Percentiles rank a stretch among this genome's conserved stretches.
Conservation (phyloP, 1,284 basidiomycete genomes). For the Amylostereum areolatum region DNA sequence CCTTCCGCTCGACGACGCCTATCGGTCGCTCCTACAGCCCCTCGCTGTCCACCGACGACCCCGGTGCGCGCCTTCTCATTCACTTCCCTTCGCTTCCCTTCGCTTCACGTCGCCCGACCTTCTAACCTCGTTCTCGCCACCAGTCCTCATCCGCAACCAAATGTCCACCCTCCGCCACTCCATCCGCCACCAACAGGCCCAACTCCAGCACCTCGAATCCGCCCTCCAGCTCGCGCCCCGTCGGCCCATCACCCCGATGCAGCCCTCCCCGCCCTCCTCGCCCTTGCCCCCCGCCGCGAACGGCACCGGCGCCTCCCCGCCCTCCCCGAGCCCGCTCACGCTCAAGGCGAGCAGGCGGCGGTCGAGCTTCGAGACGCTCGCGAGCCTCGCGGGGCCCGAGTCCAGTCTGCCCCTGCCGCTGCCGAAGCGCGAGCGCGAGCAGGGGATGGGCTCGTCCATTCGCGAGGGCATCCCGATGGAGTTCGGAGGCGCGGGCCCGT, state of each 20-base stretch:
- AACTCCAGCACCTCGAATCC: slow-evolving; percentile 60
- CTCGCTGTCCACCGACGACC: slow-evolving; percentile 45
- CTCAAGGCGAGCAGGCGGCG: slow-evolving; percentile 43
- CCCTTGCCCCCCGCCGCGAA: slow-evolving; percentile 21
- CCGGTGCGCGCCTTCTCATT: slow-evolving; percentile 38
- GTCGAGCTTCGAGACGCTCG: slow-evolving; percentile 67
- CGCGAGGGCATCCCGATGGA: slow-evolving; percentile 65
- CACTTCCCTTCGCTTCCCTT: neutral
- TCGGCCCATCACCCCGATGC: slow-evolving; percentile 39
- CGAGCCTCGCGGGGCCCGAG: slow-evolving; percentile 65
- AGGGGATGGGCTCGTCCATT: no score
- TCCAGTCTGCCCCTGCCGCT: slow-evolving; percentile 65
- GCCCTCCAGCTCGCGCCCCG: slow-evolving; percentile 58
- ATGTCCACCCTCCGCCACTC: slow-evolving; percentile 72
- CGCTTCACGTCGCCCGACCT: neutral
- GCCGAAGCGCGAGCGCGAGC: no score
- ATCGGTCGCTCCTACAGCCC: slow-evolving; percentile 47
- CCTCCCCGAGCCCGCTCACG: slow-evolving; percentile 25
- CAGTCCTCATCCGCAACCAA: slow-evolving; percentile 65
- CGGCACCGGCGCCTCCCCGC: slow-evolving; percentile 28
- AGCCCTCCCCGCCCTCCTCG: slow-evolving; percentile 28
- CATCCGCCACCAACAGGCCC: slow-evolving; percentile 73
- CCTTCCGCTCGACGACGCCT: slow-evolving; percentile 43
- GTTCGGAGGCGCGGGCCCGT: slow-evolving; percentile 33
- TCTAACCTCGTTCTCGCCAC: neutral